Evolutionary conservation across 352 stramenopile genomes (phyloP).

Genomic region (Peronosclerospora sorghi): DNA sequence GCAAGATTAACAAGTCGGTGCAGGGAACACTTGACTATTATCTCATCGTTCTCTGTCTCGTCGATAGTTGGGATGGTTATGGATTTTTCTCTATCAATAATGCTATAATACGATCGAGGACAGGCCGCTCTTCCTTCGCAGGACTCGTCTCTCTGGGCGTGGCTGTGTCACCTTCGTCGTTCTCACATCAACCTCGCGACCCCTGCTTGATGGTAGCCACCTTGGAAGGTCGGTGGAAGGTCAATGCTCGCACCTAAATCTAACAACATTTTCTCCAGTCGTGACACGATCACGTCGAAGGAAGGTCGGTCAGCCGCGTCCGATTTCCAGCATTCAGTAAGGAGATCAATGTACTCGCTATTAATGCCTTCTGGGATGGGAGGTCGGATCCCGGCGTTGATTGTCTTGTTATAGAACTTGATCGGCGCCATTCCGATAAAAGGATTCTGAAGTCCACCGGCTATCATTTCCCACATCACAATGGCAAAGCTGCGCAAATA

Average conservation of each 20-base stretch:
- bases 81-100: conserved; percentile 29
- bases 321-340: conserved; percentile 79
- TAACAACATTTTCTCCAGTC: conserved; percentile 62
- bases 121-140: conserved; percentile 11
- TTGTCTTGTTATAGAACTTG: conserved; percentile 86
- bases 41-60: conserved; percentile 18
- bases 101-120: conserved; percentile 31
- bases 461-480: conserved; percentile 88
- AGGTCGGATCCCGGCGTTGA: conserved; percentile 63
- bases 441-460: conserved; percentile 62
- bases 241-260: conserved; percentile 71
- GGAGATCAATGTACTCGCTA: conserved; percentile 58
- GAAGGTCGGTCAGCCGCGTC: conserved; percentile 56
- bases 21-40: conserved; percentile 20
- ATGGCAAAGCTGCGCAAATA: conserved; percentile 58
- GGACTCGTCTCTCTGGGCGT: conserved; percentile 14
- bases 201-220: conserved; percentile 65
- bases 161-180: conserved; percentile 1
- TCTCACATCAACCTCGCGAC: conserved; percentile 21
- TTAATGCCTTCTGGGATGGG: conserved; percentile 58
- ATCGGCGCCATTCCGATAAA: conserved; percentile 86
- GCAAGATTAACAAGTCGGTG: conserved; percentile 3
- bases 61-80: conserved; percentile 25
- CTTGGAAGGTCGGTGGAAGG: conserved; percentile 72
- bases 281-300: conserved; percentile 68